Evolutionary conservation across 306 rosid species (phyloP).

Genomic region (Cucurbita pepo): DNA sequence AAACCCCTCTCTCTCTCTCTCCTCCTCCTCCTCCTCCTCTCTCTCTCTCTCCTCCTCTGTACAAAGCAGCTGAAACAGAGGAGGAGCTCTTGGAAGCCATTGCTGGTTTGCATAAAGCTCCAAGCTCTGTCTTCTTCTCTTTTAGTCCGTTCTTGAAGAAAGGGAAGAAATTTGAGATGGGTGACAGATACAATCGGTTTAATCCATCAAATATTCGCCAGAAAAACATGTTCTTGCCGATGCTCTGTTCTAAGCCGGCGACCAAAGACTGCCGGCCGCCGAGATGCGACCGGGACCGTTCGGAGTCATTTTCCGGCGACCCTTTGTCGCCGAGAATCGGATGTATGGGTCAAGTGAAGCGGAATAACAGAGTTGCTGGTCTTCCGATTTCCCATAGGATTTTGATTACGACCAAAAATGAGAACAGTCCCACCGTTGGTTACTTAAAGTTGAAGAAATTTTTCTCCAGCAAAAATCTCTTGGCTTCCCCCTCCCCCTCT

Average conservation of each 20-base stretch:
- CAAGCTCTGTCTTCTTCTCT: background rate
- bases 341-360: constrained; percentile 93
- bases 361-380: constrained; percentile 57
- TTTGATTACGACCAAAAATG: constrained; percentile 4
- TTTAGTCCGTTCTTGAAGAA: background rate
- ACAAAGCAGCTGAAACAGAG: background rate
- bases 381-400: constrained; percentile 21
- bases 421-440: constrained; percentile 19
- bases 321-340: constrained; percentile 77
- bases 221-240: constrained; percentile 58
- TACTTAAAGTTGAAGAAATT: constrained; percentile 57
- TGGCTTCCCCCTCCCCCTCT: background rate
- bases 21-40: background rate
- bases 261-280: constrained; percentile 24
- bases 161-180: constrained; percentile 15
- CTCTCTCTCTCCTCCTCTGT: background rate
- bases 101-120: background rate
- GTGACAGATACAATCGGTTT: constrained; percentile 23
- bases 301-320: constrained; percentile 18
- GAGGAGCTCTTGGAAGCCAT: background rate
- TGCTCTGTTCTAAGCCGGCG: constrained; percentile 61
- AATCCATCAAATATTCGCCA: constrained; percentile 14
- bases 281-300: background rate
- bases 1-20: background rate
- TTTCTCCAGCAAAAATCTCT: constrained; percentile 45